These are phyloP conservation scores for Mycosphaerella sp. DNA, from an alignment of 2,329 filamentous ascomycete genomes.

Conservation along the genomic window DNA sequence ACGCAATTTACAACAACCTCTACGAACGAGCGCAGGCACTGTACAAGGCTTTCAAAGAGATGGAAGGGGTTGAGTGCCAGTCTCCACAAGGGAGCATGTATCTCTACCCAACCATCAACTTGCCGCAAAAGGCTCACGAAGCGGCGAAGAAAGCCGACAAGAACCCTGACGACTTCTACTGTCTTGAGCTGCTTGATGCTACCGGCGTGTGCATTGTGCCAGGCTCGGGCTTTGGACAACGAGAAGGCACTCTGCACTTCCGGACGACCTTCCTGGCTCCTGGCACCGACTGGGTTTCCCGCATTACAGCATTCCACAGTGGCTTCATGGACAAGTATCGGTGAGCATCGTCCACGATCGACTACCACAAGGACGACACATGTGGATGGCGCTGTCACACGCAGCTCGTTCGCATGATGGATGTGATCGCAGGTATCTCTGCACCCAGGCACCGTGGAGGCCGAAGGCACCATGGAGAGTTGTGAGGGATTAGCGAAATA, in stretches of 20 bases:
- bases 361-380: not conserved
- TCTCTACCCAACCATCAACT: conserved; percentile 87
- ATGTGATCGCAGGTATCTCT: too few species aligned
- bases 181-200: conserved; percentile 78
- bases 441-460: too few species aligned
- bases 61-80: conserved; percentile 93
- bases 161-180: conserved; percentile 87
- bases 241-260: conserved; percentile 85
- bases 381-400: not conserved
- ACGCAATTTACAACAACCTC: conserved; percentile 70
- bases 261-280: conserved; percentile 94
- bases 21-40: conserved; percentile 74
- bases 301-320: conserved; percentile 83
- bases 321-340: conserved; percentile 81
- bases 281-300: conserved; percentile 87
- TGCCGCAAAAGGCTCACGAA: conserved; percentile 68
- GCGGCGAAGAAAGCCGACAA: conserved; percentile 68
- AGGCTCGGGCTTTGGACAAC: conserved; percentile 90
- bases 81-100: conserved; percentile 96
- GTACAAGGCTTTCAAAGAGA: conserved; percentile 81
- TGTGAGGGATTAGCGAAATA: too few species aligned
- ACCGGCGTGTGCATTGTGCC: conserved; percentile 94
- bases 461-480: too few species aligned
- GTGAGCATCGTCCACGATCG: conserved; percentile 16
- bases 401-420: not conserved